phyloP scores from a whole-genome alignment of 108 stramenopile genomes.

The Skeletonema costatum region DNA sequence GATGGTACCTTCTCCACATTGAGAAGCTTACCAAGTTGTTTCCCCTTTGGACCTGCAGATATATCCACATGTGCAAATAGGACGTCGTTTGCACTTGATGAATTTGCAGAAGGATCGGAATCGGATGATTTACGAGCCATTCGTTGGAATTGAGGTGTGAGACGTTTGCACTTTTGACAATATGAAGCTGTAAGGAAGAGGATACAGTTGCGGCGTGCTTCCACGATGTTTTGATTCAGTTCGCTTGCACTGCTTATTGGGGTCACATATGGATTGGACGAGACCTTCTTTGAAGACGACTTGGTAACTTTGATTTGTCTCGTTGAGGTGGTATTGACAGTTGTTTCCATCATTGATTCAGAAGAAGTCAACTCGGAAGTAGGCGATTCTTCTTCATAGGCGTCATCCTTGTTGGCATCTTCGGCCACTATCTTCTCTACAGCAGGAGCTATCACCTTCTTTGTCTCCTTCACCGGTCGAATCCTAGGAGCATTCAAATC shows the following conservation, averaged over 20 bases:
- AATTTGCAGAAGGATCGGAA: constrained; percentile 17
- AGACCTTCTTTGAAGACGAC: background rate
- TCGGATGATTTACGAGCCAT: constrained; percentile 55
- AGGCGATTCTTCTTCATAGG: background rate
- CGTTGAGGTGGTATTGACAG: background rate
- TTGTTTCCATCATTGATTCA: background rate
- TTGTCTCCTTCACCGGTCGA: constrained; percentile 19
- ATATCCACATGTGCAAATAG: constrained; percentile 66
- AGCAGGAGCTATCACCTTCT: background rate
- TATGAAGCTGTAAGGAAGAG: constrained; percentile 69
- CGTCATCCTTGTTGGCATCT: background rate
- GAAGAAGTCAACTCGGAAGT: background rate
- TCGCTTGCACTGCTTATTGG: constrained; percentile 47
- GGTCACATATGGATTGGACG: constrained; percentile 49
- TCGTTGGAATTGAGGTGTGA: constrained; percentile 56
- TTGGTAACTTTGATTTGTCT: constrained; percentile 19
- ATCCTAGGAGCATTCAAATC: constrained; percentile 11
- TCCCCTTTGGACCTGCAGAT: constrained; percentile 46
- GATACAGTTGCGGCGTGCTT: constrained; percentile 43
- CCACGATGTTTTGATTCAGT: constrained; percentile 48
- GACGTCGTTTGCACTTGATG: constrained; percentile 1
- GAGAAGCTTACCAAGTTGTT: constrained; percentile 50
- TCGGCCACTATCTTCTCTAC: background rate
- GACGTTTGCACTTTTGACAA: constrained; percentile 65
- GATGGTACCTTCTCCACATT: constrained; percentile 71